Conservation (phyloP, 148 eudicot species). For the Nepenthes mirabilis region DNA sequence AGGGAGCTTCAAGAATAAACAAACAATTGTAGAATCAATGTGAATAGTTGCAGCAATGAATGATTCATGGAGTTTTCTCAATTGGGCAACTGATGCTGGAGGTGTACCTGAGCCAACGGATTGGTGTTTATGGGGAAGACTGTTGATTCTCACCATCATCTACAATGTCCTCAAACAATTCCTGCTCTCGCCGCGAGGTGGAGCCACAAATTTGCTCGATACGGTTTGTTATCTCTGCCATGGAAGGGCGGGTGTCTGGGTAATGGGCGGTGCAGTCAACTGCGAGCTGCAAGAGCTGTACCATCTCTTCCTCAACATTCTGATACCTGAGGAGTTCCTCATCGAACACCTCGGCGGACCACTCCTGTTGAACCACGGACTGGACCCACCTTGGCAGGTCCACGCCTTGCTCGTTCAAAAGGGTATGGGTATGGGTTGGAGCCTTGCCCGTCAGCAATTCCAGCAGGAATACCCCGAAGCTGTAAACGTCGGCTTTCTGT, state of each 20-base stretch:
- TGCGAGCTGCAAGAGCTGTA: conserved; percentile 70
- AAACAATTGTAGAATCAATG: conserved; percentile 11
- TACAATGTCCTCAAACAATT: conserved; percentile 17
- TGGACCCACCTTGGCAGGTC: conserved; percentile 98
- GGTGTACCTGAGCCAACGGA: background rate
- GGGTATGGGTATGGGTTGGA: conserved; percentile 26
- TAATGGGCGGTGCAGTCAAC: conserved; percentile 73
- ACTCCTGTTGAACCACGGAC: conserved; percentile 80
- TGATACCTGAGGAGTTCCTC: conserved; percentile 70
- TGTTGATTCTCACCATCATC: conserved; percentile 14
- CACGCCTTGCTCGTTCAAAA: conserved; percentile 73
- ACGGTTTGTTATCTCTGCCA: conserved; percentile 38
- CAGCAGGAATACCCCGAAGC: conserved; percentile 76
- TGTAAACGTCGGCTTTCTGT: conserved; percentile 82
- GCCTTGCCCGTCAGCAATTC: conserved; percentile 84
- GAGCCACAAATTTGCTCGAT: conserved; percentile 46
- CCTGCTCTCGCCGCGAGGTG: conserved; percentile 15
- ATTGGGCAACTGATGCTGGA: too few relatives aligned
- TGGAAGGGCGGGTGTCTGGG: conserved; percentile 78
- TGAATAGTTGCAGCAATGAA: too few relatives aligned
- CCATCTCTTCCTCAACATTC: conserved; percentile 86
- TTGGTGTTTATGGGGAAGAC: background rate
- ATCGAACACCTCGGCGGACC: conserved; percentile 85
- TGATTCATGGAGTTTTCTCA: too few relatives aligned
- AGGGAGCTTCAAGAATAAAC: conserved; percentile 23